Evolutionary conservation across 2,329 filamentous ascomycete species (phyloP).

Genomic region (Verticillium alfalfae): DNA sequence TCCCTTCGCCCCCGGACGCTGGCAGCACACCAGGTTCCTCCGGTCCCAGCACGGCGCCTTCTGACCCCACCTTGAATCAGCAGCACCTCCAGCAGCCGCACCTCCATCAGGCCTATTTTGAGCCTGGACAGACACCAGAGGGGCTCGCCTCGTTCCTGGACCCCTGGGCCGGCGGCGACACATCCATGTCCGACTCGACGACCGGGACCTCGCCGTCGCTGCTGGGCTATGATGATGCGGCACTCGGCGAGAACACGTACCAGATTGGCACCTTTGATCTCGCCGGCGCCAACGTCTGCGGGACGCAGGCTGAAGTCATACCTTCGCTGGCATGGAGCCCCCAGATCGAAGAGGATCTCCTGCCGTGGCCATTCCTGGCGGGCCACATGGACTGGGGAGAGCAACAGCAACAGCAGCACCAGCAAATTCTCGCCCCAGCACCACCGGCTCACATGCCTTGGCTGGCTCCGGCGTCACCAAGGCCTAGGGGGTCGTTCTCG

Average conservation of each 20-base stretch:
- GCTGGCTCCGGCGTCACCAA: background rate
- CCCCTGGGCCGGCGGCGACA: background rate
- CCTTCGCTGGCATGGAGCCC: slow-evolving; percentile 1
- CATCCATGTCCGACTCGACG: slow-evolving; percentile 1
- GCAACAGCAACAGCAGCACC: background rate
- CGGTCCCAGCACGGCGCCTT: background rate
- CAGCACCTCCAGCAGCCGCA: background rate
- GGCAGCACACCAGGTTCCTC: background rate
- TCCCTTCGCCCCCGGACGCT: background rate
- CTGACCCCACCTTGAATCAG: background rate
- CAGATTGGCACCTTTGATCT: background rate
- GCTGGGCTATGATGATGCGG: background rate
- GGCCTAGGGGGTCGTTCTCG: background rate
- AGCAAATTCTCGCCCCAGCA: background rate
- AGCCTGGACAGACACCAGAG: background rate
- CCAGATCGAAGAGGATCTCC: background rate
- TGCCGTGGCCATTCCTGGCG: slow-evolving; percentile 1
- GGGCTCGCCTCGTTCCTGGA: background rate
- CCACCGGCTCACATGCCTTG: background rate
- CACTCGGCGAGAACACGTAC: background rate
- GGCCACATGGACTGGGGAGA: background rate
- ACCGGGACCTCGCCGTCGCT: background rate
- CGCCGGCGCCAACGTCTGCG: background rate
- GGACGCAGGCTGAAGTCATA: background rate
- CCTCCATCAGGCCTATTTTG: background rate